Evolutionary conservation across 805 yeast genomes (phyloP).

Genomic region (Scheffersomyces lignosus): DNA sequence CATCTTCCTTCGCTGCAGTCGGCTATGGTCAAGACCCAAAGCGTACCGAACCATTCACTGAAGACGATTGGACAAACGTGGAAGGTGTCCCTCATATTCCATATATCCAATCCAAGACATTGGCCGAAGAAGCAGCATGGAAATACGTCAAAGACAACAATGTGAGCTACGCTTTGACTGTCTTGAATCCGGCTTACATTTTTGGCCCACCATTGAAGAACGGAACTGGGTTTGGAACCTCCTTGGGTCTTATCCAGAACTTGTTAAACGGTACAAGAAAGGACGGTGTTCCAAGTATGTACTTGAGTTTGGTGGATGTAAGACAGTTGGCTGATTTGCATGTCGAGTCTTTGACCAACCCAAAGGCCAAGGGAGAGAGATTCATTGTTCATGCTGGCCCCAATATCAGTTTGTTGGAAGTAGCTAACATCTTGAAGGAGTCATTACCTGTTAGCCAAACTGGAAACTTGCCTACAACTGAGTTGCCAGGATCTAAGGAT

Average conservation of each 20-base stretch:
- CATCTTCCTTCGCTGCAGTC: slow-evolving; percentile 16
- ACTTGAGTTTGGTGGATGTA: neutral
- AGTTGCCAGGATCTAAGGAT: neutral
- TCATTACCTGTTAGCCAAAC: neutral
- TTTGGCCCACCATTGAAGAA: slow-evolving; percentile 5
- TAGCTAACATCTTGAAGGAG: neutral
- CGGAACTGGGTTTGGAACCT: neutral
- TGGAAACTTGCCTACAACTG: neutral
- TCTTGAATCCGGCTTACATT: slow-evolving; percentile 2
- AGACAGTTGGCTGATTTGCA: slow-evolving; percentile 10
- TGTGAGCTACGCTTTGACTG: slow-evolving; percentile 2
- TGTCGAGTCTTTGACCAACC: slow-evolving; percentile 7
- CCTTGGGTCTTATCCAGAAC: slow-evolving; percentile 1
- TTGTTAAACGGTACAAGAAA: slow-evolving; percentile 1
- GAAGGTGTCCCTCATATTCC: neutral
- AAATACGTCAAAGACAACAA: slow-evolving; percentile 5
- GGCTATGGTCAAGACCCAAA: neutral
- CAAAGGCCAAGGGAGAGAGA: slow-evolving; percentile 1
- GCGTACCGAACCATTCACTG: neutral
- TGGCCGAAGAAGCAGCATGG: slow-evolving; percentile 9
- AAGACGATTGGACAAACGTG: neutral
- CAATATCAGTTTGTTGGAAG: neutral
- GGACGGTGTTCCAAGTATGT: neutral
- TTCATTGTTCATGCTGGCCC: neutral
- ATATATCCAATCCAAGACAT: neutral